Evolutionary conservation across 208 protist species (phyloP), one percentile per base, ranked within the genome.

Genomic region (Leishmania arabica): DNA sequence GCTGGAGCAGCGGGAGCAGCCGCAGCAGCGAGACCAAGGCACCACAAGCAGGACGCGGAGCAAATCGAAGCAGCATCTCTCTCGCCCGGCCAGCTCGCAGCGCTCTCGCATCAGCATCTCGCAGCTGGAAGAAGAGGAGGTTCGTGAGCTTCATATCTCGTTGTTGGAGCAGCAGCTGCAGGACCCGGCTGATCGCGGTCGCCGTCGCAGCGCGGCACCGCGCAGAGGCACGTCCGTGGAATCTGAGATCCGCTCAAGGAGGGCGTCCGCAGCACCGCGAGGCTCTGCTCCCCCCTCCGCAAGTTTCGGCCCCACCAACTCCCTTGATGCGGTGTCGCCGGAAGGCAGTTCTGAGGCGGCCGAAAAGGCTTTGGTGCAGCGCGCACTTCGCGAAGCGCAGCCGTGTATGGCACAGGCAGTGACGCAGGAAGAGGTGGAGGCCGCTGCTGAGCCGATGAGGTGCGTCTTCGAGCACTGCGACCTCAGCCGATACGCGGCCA

Each of bases 391-490:
- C 40, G 73, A 82, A 37, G 51, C 64, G 58, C 53, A 47, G 40
- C 79, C 73, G 3, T 37, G 13, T 45, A 56, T 86, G 17, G 64
- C 72, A 17, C 73, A 40, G 56, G 66, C 45, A 17, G 45, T 84
- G 54, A 21, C 69, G 7, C 68, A 76, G 75, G 81, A 79, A 34
- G 81, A 77, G 69, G 69, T 84, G 56, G 69, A 80, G 75, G 75
- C 75, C 11, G 75, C 3, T 1, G 31, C 31, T 3, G 65, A 74
- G 53, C 74, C 80, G 51, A 84, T 84, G 80, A n/a, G 19, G 31
- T 75, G 70, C 54, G 75, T 84, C 74, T 84, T 79, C 42, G 80
- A 84, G 74, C 60, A 76, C 37, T 60, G 53, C 74, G 75, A 84
- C 66, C 68, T 84, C 53, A 64, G 42, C 31, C 47, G 6, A 31